These are phyloP conservation scores for Monosporascus sp. DNA, from an alignment of 2,329 filamentous ascomycete genomes.

Conservation along the genomic window DNA sequence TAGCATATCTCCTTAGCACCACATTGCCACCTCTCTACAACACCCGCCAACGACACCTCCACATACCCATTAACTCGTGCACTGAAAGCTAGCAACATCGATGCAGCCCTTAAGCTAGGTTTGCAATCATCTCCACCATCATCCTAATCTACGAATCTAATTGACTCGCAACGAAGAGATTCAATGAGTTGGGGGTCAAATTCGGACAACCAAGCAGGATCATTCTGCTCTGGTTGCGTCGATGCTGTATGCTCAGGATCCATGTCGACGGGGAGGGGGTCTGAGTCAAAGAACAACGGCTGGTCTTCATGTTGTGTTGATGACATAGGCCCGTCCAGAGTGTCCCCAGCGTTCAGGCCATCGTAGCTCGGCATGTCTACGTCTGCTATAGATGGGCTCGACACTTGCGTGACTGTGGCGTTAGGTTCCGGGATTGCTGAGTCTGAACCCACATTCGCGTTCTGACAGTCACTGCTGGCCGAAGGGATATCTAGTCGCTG, in stretches of 20 bases:
- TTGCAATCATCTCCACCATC: no score
- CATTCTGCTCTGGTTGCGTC: background rate
- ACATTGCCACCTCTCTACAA: background rate
- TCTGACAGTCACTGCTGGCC: background rate
- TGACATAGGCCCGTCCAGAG: background rate
- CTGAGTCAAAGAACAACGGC: background rate
- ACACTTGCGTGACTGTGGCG: no score
- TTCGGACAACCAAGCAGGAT: background rate
- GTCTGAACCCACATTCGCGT: background rate
- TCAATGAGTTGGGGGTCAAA: background rate
- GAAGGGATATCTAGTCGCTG: constrained; percentile 18
- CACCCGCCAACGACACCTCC: no score
- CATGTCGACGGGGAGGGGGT: background rate
- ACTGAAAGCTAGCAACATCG: no score
- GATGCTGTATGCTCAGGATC: background rate
- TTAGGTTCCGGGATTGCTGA: background rate
- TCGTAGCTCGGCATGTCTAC: background rate
- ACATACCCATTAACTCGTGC: no score
- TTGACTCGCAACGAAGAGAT: background rate
- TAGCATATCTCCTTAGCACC: background rate
- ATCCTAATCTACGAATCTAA: constrained; percentile 1
- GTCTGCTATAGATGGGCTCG: background rate
- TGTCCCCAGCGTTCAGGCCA: background rate
- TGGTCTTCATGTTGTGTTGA: background rate
- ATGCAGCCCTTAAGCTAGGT: no score